These are phyloP conservation scores for Colletotrichum sublineola DNA, from an alignment of 2,329 filamentous ascomycete species.

Conservation along the genomic window DNA sequence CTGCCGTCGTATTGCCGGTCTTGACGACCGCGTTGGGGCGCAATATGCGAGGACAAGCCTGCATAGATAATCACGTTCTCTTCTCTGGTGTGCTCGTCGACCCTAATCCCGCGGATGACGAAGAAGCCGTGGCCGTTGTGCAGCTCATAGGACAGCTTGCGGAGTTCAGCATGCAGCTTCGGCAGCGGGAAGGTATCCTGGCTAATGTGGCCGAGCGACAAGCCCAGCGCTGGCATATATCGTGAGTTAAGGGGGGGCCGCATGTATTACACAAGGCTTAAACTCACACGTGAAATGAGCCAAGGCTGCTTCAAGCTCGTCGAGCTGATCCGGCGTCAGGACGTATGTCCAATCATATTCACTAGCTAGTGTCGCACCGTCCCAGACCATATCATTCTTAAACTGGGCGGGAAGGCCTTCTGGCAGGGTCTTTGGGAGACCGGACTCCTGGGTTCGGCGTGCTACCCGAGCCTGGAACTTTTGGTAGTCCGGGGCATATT, in stretches of 20 bases:
- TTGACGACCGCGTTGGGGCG: slow-evolving; percentile 65
- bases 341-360: slow-evolving; percentile 67
- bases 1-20: slow-evolving; percentile 60
- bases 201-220: slow-evolving; percentile 58
- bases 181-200: slow-evolving; percentile 69
- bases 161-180: slow-evolving; percentile 62
- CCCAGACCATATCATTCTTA: slow-evolving; percentile 68
- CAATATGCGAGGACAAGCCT: slow-evolving; percentile 71
- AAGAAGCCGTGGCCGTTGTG: slow-evolving; percentile 72
- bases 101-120: slow-evolving; percentile 69
- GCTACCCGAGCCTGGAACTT: slow-evolving; percentile 66
- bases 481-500: slow-evolving; percentile 66
- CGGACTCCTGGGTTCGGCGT: slow-evolving; percentile 57
- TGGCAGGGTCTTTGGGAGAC: slow-evolving; percentile 58
- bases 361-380: slow-evolving; percentile 61
- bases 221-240: slow-evolving; percentile 29
- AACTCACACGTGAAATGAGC: slow-evolving; percentile 37
- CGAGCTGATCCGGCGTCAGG: slow-evolving; percentile 60
- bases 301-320: slow-evolving; percentile 57
- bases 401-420: slow-evolving; percentile 64
- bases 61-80: slow-evolving; percentile 72
- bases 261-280: no score
- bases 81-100: slow-evolving; percentile 64
- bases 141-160: slow-evolving; percentile 65
- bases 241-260: background rate